Evolutionary conservation across 345 rosid species (phyloP), one percentile per base, ranked within the genome.

Genomic region (Linum lewisii): DNA sequence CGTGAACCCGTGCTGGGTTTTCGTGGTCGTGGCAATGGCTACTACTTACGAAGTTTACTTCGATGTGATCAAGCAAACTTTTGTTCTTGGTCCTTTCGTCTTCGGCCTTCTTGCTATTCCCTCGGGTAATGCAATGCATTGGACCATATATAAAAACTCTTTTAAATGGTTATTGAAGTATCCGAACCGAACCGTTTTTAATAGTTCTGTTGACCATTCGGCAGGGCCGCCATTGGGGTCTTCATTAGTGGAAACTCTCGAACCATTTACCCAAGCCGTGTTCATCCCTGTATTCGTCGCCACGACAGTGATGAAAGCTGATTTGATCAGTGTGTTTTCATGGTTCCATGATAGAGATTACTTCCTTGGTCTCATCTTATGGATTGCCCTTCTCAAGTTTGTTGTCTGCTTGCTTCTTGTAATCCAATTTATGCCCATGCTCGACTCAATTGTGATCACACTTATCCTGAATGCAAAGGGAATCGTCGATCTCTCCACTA

Each of bases 221-320:
- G n/a, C 69, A 4, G 85, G 82, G 0, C 78, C 84, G 0, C 82
- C 84, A 0, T 16, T 82, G 25, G 84, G 80, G 25, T 75, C 84
- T 18, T 34, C 70, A 2, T 51, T 82, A 45, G 66, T 64, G 0
- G 72, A 66, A 7, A 82, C 59, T 36, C 59, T 79, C 0, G 78
- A 73, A 1, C 13, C 69, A 24, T 5, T 82, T 23, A 51, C 68
- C 13, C 21, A 25, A 20, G 79, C 75, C 2, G 37, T 82, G 14
- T 52, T 82, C 24, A 32, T 75, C 36, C 79, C 78, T 0, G 18
- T 70, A 5, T 21, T 32, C 44, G 67, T 64, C 13, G 29, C 78
- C 18, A 69, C 70, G 3, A 36, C 77, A 0, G 4, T 71, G 22
- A 53, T 65, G 13, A 77, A 78, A 24, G 36, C 72, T 8, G 65